Evolutionary conservation across 2,329 filamentous ascomycete genomes (phyloP).

Genomic region (Apiospora sp.): DNA sequence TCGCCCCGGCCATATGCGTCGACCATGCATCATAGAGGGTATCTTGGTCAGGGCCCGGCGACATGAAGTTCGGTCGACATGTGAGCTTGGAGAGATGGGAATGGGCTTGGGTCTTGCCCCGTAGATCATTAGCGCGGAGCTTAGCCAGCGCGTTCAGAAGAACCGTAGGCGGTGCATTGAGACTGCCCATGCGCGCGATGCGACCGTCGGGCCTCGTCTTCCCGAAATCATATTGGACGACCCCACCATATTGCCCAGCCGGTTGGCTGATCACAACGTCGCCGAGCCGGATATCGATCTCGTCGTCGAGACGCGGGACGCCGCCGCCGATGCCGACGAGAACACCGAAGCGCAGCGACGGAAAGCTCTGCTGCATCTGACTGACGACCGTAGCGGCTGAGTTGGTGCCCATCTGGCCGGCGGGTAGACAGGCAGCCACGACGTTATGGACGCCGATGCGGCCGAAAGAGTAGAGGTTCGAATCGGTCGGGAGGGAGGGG

Average conservation of each 20-base stretch:
- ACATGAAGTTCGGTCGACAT: neutral
- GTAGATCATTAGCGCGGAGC: neutral
- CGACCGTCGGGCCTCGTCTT: slow-evolving; percentile 32
- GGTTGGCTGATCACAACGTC: slow-evolving; percentile 20
- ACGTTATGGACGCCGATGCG: slow-evolving; percentile 31
- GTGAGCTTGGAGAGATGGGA: neutral
- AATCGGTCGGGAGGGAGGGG: slow-evolving; percentile 26
- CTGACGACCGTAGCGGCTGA: slow-evolving; percentile 32
- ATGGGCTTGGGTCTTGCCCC: neutral
- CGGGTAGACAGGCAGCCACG: slow-evolving; percentile 33
- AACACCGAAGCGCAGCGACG: slow-evolving; percentile 21
- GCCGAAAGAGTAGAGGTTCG: slow-evolving; percentile 37
- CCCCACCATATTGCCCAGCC: neutral
- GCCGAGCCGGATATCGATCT: slow-evolving; percentile 5
- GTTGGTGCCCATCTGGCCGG: slow-evolving; percentile 36
- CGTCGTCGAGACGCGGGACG: neutral
- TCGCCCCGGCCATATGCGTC: neutral
- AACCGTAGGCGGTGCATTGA: slow-evolving; percentile 22
- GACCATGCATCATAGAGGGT: neutral
- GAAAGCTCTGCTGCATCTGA: slow-evolving; percentile 32
- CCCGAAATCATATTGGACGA: slow-evolving; percentile 24
- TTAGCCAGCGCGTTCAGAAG: neutral
- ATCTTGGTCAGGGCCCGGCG: neutral
- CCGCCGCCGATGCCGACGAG: slow-evolving; percentile 1
- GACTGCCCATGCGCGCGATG: slow-evolving; percentile 25